Evolutionary conservation across 352 stramenopile genomes (phyloP), one percentile per base, ranked within the genome.

Genomic region (Phytophthora chlamydospora): DNA sequence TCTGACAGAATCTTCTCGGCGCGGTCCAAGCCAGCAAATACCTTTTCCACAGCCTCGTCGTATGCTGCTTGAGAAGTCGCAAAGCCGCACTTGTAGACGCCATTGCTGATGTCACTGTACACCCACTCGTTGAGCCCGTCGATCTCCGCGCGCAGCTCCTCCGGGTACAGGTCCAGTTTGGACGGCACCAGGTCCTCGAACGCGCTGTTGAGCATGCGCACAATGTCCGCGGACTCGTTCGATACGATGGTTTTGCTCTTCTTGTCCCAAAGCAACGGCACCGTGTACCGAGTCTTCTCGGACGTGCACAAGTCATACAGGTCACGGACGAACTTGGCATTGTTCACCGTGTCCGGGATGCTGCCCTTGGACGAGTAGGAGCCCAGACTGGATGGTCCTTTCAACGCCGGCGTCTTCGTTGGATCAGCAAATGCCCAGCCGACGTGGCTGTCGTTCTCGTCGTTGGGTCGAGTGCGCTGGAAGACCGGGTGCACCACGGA

Each of bases 201-300:
- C 31, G 79, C 84, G 16, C 73, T 86, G 76, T 98, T 98, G 34
- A 99, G 78, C 85, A 98, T 98, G 62, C 91, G 80, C 11, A 98
- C 89, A 73, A 99, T 98, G 55, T 98, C 95, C 21, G 85, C 85
- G 1, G 88, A 98, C 75, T 99, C 96, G 63, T 98, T 99, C 71
- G 91, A 98, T 11, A 99, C 96, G 65, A 99, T 98, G 6, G 85
- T 97, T 21, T 95, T 71, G 0, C 73, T 65, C 66, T 98, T 97
- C 62, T 95, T 98, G 78, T 99, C 95, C 78, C 87, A 98, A 10
- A 99, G 65, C 0, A 98, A 61, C 19, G 96, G 97, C 41, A 98
- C 95, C 10, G 92, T 93, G 76, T 95, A 98, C 54, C 98, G 97
- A 21, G 80, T 80, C 33, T 62, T 70, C 8, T 75, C 83, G 14